phyloP scores from a whole-genome alignment of 202 grass and related monocot genomes.

The Setaria viridis region DNA sequence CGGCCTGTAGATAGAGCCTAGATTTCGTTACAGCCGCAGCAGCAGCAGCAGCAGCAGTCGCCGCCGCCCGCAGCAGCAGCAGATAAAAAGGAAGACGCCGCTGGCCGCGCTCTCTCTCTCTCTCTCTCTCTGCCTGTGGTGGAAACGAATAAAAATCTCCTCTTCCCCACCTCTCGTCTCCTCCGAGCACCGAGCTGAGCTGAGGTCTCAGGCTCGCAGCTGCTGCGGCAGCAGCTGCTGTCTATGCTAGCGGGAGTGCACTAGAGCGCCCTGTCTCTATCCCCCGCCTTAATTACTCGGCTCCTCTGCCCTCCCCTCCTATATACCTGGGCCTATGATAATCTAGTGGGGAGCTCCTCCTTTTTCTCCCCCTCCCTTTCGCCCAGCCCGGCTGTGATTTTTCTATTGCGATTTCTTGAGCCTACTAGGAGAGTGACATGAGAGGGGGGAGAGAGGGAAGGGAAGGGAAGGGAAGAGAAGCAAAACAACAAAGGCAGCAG shows the following conservation, averaged over 20 bases:
- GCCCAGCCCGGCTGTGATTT: not conserved
- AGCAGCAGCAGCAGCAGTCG: not conserved
- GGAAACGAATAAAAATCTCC: not conserved
- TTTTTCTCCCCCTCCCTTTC: too few relatives aligned
- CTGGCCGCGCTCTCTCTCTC: not conserved
- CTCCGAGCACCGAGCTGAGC: not conserved
- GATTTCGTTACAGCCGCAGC: slow-evolving; percentile 41
- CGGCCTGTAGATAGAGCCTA: slow-evolving; percentile 41
- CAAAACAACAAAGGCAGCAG: not conserved
- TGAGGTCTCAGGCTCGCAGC: not conserved
- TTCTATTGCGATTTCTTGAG: slow-evolving; percentile 6
- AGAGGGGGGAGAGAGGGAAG: not conserved
- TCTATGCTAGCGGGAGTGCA: slow-evolving; percentile 1
- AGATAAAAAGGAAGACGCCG: not conserved
- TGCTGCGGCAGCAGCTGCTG: not conserved
- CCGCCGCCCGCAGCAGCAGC: not conserved
- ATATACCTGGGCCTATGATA: slow-evolving; percentile 17
- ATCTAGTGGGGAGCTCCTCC: not conserved
- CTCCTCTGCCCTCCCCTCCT: not conserved
- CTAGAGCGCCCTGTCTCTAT: slow-evolving; percentile 52
- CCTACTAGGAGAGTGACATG: not conserved
- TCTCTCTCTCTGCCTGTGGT: not conserved
- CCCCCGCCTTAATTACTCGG: slow-evolving; percentile 25
- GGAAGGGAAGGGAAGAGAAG: not conserved
- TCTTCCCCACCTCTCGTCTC: too few relatives aligned